Evolutionary conservation across 192 early-diverging fungal genomes (phyloP).

Genomic region (Umbelopsis ramanniana): DNA sequence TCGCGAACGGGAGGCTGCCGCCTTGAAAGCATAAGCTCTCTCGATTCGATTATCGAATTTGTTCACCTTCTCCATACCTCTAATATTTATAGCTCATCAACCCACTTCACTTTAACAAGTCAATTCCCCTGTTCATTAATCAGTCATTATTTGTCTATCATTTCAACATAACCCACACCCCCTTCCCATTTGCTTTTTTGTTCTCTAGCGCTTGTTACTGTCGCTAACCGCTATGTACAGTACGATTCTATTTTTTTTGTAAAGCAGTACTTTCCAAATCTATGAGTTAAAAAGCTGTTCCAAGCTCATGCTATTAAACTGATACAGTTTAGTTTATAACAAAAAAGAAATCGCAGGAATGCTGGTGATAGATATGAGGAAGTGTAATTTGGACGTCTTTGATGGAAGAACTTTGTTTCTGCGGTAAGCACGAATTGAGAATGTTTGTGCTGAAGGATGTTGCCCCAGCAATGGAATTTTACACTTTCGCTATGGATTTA

Average conservation of each 20-base stretch:
- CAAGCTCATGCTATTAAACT: too few relatives aligned
- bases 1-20: constrained; percentile 26
- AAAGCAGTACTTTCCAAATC: neutral
- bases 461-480: too few relatives aligned
- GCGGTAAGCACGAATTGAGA: too few relatives aligned
- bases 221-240: neutral
- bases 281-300: neutral
- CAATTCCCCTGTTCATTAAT: constrained; percentile 28
- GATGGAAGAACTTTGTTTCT: too few relatives aligned
- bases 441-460: too few relatives aligned
- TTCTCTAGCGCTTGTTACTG: constrained; percentile 10
- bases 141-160: constrained; percentile 1
- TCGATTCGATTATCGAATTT: neutral
- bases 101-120: constrained; percentile 7
- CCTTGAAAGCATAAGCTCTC: neutral
- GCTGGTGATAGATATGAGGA: too few relatives aligned
- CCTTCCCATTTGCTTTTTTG: constrained; percentile 22
- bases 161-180: neutral
- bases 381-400: too few relatives aligned
- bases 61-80: neutral
- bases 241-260: neutral
- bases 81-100: constrained; percentile 4
- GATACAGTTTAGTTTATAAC: too few relatives aligned
- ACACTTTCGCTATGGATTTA: too few relatives aligned
- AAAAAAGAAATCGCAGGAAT: too few relatives aligned